Evolutionary conservation across 192 early-diverging fungal genomes (phyloP).

Genomic region (Dissophora ornata): DNA sequence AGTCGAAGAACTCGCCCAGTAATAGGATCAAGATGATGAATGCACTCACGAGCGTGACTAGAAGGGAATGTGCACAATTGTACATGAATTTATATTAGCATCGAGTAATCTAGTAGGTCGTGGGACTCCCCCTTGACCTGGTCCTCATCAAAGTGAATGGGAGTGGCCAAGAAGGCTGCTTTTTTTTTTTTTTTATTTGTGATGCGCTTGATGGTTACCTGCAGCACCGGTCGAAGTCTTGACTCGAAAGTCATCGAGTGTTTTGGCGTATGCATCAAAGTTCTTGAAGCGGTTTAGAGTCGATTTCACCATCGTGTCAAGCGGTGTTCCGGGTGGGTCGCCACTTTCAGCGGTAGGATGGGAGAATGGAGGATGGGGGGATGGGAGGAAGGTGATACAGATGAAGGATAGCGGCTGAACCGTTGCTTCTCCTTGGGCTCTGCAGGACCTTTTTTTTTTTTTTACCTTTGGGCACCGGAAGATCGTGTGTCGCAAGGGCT

Average conservation of each 20-base stretch:
- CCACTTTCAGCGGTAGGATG: constrained; percentile 2
- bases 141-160: too few species aligned
- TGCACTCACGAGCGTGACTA: constrained; percentile 83
- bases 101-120: too few species aligned
- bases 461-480: too few species aligned
- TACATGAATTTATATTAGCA: background rate
- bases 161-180: too few species aligned
- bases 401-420: background rate
- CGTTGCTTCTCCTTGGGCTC: too few species aligned
- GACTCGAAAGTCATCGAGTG: constrained; percentile 90
- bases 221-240: constrained; percentile 50
- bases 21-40: constrained; percentile 81
- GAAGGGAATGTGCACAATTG: too few species aligned
- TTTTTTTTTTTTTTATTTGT: too few species aligned
- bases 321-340: constrained; percentile 13
- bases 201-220: constrained; percentile 8
- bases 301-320: constrained; percentile 60
- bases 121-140: too few species aligned
- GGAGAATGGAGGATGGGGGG: background rate
- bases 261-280: constrained; percentile 95
- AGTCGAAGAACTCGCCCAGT: constrained; percentile 86
- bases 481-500: constrained; percentile 35
- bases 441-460: too few species aligned
- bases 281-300: constrained; percentile 65
- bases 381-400: constrained; percentile 3